phyloP scores from a whole-genome alignment of 2,329 filamentous ascomycete genomes.

The Paraphaeosphaeria minitans region DNA sequence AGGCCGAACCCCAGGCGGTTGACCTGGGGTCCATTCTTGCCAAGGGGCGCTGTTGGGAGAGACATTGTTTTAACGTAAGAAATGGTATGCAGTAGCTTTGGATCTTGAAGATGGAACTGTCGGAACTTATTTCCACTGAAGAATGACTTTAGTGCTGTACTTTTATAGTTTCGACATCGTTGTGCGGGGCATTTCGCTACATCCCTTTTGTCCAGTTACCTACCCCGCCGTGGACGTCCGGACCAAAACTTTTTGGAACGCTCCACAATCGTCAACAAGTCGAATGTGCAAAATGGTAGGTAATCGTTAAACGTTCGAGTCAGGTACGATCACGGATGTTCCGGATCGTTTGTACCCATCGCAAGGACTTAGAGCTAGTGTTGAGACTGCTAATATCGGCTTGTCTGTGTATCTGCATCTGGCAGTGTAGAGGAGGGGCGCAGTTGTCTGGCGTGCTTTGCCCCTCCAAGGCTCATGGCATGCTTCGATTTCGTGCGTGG shows the following conservation, averaged over 20 bases:
- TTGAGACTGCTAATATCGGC: too few species aligned
- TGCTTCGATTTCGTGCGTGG: neutral
- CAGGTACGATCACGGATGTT: too few species aligned
- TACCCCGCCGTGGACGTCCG: too few species aligned
- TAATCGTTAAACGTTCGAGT: too few species aligned
- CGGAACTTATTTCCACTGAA: neutral
- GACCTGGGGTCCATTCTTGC: conserved; percentile 56
- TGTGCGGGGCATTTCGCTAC: neutral
- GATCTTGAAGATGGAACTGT: neutral
- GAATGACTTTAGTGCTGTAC: neutral
- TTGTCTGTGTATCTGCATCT: too few species aligned
- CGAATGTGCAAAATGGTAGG: too few species aligned
- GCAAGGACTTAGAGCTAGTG: too few species aligned
- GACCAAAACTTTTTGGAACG: too few species aligned
- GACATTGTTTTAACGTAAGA: conserved; percentile 24
- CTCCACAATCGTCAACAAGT: too few species aligned
- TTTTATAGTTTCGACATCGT: neutral
- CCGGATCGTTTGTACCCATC: too few species aligned
- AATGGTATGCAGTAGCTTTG: neutral
- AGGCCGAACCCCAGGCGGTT: conserved; percentile 58
- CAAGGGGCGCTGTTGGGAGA: conserved; percentile 53
- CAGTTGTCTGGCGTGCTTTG: neutral
- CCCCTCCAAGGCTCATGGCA: neutral
- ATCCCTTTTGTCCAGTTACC: too few species aligned
- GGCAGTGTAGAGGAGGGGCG: too few species aligned